Conservation (phyloP, 805 yeast species). For the Candida tallmaniae region DNA sequence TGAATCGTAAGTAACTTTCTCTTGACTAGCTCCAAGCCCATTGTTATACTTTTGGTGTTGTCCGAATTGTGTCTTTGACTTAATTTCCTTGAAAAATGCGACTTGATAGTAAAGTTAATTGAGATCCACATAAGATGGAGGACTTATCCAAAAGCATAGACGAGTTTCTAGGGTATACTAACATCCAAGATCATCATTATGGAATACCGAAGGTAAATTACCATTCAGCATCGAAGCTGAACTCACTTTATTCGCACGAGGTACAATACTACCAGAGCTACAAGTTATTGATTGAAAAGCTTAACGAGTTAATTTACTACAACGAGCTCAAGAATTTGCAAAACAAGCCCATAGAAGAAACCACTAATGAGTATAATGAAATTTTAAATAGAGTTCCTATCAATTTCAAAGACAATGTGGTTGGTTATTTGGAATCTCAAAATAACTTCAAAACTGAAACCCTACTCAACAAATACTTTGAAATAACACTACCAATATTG, state of each 20-base stretch:
- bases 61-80: too few species aligned
- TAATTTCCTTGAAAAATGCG: too few species aligned
- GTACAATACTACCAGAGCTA: conserved; percentile 21
- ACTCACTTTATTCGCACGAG: conserved; percentile 14
- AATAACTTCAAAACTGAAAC: conserved; percentile 18
- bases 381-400: conserved; percentile 5
- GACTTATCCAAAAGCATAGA: conserved; percentile 11
- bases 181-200: conserved; percentile 24
- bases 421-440: conserved; percentile 3
- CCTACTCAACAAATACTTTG: conserved; percentile 22
- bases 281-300: conserved; percentile 17
- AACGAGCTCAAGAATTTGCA: conserved; percentile 20
- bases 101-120: too few species aligned
- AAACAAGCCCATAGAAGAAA: conserved; percentile 9
- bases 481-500: conserved; percentile 27
- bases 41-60: too few species aligned
- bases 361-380: conserved; percentile 15
- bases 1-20: conserved; percentile 49
- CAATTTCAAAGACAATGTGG: not conserved
- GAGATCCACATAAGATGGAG: conserved; percentile 2
- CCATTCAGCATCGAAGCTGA: conserved; percentile 1
- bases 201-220: conserved; percentile 24
- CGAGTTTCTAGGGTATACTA: conserved; percentile 9
- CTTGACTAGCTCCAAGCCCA: conserved; percentile 17
- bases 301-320: conserved; percentile 26